Percentiles rank a stretch among this genome's conserved stretches.
These are phyloP conservation scores for Acanthamoeba sp. DNA, from an alignment of 208 protist genomes.

Conservation along the genomic window DNA sequence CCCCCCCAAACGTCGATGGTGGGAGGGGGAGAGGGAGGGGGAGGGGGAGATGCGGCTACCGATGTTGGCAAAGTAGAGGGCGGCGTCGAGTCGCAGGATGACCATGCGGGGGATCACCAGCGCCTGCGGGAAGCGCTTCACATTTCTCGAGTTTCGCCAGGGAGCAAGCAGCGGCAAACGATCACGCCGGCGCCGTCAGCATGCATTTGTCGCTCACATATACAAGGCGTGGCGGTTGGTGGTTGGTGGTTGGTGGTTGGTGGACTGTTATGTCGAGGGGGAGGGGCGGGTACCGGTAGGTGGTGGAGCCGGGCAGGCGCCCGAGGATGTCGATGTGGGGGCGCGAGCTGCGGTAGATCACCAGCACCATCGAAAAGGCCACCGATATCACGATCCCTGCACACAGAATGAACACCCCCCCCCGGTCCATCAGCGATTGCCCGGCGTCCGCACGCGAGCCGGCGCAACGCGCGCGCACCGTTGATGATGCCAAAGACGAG, in stretches of 20 bases:
- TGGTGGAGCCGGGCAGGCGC: slow-evolving; percentile 73
- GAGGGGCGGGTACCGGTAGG: slow-evolving; percentile 72
- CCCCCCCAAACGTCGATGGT: too few species aligned
- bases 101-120: slow-evolving; percentile 66
- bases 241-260: too few species aligned
- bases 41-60: neutral
- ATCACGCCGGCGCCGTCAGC: too few species aligned
- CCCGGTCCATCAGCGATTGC: neutral
- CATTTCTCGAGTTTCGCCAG: slow-evolving; percentile 69
- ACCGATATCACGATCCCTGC: slow-evolving; percentile 80
- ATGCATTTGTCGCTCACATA: too few species aligned
- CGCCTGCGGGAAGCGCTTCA: slow-evolving; percentile 77
- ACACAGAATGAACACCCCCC: neutral
- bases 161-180: too few species aligned
- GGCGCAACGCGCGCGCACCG: neutral
- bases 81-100: slow-evolving; percentile 79
- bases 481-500: slow-evolving; percentile 76
- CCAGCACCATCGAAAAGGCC: slow-evolving; percentile 58
- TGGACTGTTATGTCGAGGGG: neutral
- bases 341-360: slow-evolving; percentile 80
- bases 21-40: neutral
- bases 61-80: slow-evolving; percentile 81
- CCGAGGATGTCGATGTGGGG: slow-evolving; percentile 77
- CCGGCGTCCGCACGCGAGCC: neutral
- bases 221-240: too few species aligned